Conservation (phyloP, 2,329 filamentous ascomycete species). For the Fusarium nurragi region DNA sequence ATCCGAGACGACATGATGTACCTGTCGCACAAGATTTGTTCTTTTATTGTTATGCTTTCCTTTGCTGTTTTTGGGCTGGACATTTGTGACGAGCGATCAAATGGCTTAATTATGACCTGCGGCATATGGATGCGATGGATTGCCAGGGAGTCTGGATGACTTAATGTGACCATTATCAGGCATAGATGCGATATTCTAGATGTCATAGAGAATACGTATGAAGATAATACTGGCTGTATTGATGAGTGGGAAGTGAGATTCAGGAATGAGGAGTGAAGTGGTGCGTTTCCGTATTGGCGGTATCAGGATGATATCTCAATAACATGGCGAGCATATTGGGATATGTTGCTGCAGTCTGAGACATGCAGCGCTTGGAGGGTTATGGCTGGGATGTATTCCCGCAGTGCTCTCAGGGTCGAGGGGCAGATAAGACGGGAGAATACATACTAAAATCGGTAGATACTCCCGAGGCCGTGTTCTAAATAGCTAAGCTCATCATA, state of each 20-base stretch:
- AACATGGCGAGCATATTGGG: conserved; percentile 15
- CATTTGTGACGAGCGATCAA: neutral
- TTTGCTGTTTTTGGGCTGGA: neutral
- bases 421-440: conserved; percentile 22
- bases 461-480: neutral
- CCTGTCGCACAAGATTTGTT: neutral
- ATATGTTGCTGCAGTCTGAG: neutral
- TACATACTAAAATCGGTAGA: too few species aligned
- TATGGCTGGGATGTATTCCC: neutral
- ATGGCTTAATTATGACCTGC: conserved; percentile 16
- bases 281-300: conserved; percentile 10
- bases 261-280: neutral
- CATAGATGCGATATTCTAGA: conserved; percentile 39
- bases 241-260: neutral
- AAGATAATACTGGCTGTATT: neutral
- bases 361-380: neutral
- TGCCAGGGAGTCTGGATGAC: conserved; percentile 10
- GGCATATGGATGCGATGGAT: conserved; percentile 13
- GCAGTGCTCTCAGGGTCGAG: neutral
- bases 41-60: neutral
- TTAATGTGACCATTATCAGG: neutral
- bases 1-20: conserved; percentile 15
- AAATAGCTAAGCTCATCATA: neutral
- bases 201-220: conserved; percentile 35
- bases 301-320: neutral